Evolutionary conservation across 257 asterid genomes (phyloP), one percentile per base, ranked within the genome.

Genomic region (Capsicum chinense): DNA sequence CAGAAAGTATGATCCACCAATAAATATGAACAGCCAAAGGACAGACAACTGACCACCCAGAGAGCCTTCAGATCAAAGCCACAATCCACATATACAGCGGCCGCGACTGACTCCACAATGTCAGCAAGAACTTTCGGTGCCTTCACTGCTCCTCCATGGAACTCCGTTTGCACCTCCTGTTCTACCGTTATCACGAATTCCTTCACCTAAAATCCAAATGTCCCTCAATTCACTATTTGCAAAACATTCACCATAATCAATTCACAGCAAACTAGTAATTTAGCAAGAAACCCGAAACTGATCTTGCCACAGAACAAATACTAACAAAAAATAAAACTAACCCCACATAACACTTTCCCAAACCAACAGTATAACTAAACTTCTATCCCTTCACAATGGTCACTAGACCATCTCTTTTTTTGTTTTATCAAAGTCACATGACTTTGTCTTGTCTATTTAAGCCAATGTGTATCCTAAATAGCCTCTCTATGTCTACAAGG

Each of bases 81-180:
- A 83, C 87, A 83, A 84, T 89, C 92, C 16, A 89, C 86, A 81
- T 91, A 95, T 3, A 93, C 84, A 57, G 98, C 98, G 2, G 94
- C 98, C 3, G 94, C 95, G 26, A 94, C 86, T 6, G 97, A 90
- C 83, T 95, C 99, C 78, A 95, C 96, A 62, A 94, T 89, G 70
- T 94, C 99, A 0, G 99, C 99, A 26, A 95, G 97, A 86, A 93
- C 86, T 87, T 94, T 95, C 1, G 99, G 99, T 0, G 99, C 98
- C 88, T 92, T 91, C 48, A 91, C 86, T 56, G 85, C 86, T 7
- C 99, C 99, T 10, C 97, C 98, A 52, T 96, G 84, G 54, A 96
- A 82, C 89, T 87, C 93, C 2, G 89, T 52, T 48, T 74, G 91
- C 44, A 84, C 88, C 86, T 94, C 97, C 78, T 88, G 84, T 66